These are phyloP conservation scores for Entomortierella beljakovae DNA, from an alignment of 192 early-diverging fungal species.

Conservation along the genomic window DNA sequence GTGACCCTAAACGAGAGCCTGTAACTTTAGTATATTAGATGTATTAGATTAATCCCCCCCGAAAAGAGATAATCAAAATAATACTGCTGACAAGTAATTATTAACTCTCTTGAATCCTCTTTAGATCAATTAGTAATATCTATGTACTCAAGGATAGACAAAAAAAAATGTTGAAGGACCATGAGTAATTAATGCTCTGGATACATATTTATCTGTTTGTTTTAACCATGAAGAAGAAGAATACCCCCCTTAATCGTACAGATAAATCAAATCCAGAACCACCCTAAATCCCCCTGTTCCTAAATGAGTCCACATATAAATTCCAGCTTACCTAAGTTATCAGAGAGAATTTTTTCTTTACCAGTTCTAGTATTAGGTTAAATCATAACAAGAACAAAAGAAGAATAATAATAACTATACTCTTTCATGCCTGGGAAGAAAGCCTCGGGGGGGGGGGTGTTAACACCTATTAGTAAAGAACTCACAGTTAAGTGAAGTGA, in stretches of 20 bases:
- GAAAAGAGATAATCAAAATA: neutral
- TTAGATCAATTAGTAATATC: slow-evolving; percentile 7
- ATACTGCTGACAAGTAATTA: slow-evolving; percentile 8
- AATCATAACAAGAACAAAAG: no score
- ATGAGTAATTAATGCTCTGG: slow-evolving; percentile 6
- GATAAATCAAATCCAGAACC: slow-evolving; percentile 7
- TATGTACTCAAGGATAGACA: slow-evolving; percentile 1
- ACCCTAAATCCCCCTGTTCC: slow-evolving; percentile 27
- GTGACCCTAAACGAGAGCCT: slow-evolving; percentile 11
- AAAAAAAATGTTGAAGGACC: slow-evolving; percentile 9
- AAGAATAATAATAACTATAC: no score
- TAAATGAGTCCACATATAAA: slow-evolving; percentile 9
- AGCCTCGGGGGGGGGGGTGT: slow-evolving; percentile 32
- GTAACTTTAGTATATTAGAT: slow-evolving; percentile 17
- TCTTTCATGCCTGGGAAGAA: no score
- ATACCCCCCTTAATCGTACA: slow-evolving; percentile 6
- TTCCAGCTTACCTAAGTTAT: neutral
- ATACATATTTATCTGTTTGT: slow-evolving; percentile 3
- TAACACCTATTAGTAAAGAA: slow-evolving; percentile 36
- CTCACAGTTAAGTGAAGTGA: slow-evolving; percentile 42
- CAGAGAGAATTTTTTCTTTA: no score
- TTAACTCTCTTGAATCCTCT: slow-evolving; percentile 17
- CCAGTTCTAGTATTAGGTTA: no score
- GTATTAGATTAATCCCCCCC: slow-evolving; percentile 11
- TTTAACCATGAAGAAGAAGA: neutral